Evolutionary conservation across 2,329 filamentous ascomycete genomes (phyloP).

Genomic region (Trichoderma koningii): DNA sequence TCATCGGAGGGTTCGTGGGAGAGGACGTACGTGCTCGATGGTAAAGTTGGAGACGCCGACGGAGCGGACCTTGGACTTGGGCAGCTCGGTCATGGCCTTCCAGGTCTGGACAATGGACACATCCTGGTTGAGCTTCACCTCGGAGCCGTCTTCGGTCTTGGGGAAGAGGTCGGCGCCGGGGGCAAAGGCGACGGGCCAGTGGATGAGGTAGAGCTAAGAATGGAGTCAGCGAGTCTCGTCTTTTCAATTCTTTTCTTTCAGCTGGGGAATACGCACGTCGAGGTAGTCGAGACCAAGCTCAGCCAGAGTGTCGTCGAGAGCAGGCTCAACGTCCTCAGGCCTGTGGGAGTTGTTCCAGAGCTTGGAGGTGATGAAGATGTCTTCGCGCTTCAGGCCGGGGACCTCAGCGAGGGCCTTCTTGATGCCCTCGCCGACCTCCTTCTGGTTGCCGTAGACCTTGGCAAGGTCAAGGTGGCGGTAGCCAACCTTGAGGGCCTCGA

Average conservation of each 20-base stretch:
- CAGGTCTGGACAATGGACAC: slow-evolving; percentile 49
- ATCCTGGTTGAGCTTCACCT: slow-evolving; percentile 49
- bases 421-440: slow-evolving; percentile 59
- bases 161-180: slow-evolving; percentile 49
- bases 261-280: slow-evolving; percentile 44
- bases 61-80: slow-evolving; percentile 62
- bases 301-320: slow-evolving; percentile 57
- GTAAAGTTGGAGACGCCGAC: slow-evolving; percentile 75
- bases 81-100: slow-evolving; percentile 58
- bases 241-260: not conserved
- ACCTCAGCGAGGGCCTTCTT: slow-evolving; percentile 49
- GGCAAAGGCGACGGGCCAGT: slow-evolving; percentile 60
- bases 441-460: slow-evolving; percentile 65
- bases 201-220: slow-evolving; percentile 58
- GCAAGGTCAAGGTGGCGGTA: slow-evolving; percentile 63
- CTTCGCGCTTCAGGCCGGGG: slow-evolving; percentile 52
- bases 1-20: not conserved
- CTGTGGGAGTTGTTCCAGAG: slow-evolving; percentile 62
- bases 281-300: slow-evolving; percentile 60
- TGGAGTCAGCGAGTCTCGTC: not conserved
- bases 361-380: slow-evolving; percentile 59
- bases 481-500: slow-evolving; percentile 62
- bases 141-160: slow-evolving; percentile 39
- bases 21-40: slow-evolving; percentile 50
- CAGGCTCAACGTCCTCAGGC: slow-evolving; percentile 59